Base-by-base conservation (phyloP, 306 rosid species). In the Ochetophila trinervis region DNA sequence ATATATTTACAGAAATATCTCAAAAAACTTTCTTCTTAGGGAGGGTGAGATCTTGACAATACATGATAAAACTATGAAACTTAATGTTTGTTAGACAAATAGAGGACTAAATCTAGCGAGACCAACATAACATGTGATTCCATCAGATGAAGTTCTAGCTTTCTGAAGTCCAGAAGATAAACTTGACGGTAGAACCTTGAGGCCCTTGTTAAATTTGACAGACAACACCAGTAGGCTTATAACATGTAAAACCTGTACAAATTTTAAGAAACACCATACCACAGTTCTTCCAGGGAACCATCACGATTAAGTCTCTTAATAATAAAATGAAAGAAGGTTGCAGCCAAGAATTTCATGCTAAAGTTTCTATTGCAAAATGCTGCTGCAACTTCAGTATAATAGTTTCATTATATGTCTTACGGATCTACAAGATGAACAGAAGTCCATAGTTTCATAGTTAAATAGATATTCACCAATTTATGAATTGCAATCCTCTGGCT, bases 401-500 rank as follows among this genome's bases (percentile, higher is more conserved):
- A 61, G 47, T 42, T 59, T 63, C 14, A 20, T 12, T 13, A 35
- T 13, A 35, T 16, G 24, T 23, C 17, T 51, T 53, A 35, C 53
- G 52, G 51, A 67, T 63, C n/a, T n/a, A 70, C 10, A 30, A 32
- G 42, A 66, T 47, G 55, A 63, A 70, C n/a, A 20, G 50, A 51
- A 70, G 54, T 32, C 35, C 44, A 69, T 24, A 55, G 27, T 70
- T n/a, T 65, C 51, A 18, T 47, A 23, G 60, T 44, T 30, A 64
- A 63, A 51, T 49, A 53, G 62, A 24, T 52, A 81, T 21, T 81
- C 60, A 90, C 97, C 97, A 90, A 72, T 85, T 87, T 73, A 90
- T 17, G 82, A 90, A 90, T 72, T 90, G 61, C 76, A 80, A 42
- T 62, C 97, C 97, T 78, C 97, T 78, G 15, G 82, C 84, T 67